Conservation (phyloP, 2,329 filamentous ascomycete species). For the Fusarium pininemorale region DNA sequence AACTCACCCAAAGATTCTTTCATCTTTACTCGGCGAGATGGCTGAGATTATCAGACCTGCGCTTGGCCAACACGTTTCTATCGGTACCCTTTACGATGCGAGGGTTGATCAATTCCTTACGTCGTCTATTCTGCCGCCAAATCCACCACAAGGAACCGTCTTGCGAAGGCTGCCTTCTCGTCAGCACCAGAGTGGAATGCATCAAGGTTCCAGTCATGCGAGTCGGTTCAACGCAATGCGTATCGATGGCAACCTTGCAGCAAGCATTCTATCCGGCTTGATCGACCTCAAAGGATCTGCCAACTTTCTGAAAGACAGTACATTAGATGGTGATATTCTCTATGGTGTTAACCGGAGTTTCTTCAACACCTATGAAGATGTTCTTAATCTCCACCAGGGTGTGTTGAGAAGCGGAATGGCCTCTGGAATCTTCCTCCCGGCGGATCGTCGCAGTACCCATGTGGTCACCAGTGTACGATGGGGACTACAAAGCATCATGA, state of each 20-base stretch:
- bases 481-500: conserved; percentile 19
- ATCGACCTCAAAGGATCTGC: conserved; percentile 7
- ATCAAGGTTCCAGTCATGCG: not conserved
- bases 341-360: not conserved
- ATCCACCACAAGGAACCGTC: not conserved
- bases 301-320: conserved; percentile 3
- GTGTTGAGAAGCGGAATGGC: fast-evolving
- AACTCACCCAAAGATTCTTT: fast-evolving
- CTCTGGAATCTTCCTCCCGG: fast-evolving
- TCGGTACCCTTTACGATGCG: conserved; percentile 31
- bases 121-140: not conserved
- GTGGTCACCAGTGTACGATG: conserved; percentile 22
- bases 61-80: conserved; percentile 5
- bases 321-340: fast-evolving
- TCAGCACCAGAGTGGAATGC: not conserved
- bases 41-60: not conserved
- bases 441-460: not conserved
- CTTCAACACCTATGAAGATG: not conserved
- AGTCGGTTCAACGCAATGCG: not conserved
- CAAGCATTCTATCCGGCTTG: conserved; percentile 12
- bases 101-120: conserved; percentile 17
- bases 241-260: not conserved
- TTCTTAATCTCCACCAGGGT: not conserved
- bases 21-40: not conserved
- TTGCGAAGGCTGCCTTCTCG: not conserved